Evolutionary conservation across 2,329 filamentous ascomycete genomes (phyloP).

Genomic region (Tolypocladium amazonense): DNA sequence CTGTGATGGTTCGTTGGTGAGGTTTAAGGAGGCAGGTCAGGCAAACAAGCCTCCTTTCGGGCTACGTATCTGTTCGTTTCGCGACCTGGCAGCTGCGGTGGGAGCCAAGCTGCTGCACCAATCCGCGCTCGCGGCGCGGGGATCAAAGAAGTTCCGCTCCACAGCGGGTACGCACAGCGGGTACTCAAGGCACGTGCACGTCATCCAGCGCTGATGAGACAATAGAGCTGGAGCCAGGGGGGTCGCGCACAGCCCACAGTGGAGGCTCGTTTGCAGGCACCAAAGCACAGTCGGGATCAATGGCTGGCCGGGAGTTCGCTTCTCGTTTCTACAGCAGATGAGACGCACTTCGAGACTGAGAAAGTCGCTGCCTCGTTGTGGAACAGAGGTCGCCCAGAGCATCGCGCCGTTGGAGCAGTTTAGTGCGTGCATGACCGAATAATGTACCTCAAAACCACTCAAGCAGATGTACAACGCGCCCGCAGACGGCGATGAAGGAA

Average conservation of each 20-base stretch:
- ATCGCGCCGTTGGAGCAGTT: not conserved
- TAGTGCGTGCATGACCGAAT: not conserved
- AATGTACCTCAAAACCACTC: no score
- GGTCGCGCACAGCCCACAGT: not conserved
- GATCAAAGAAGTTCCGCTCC: conserved; percentile 4
- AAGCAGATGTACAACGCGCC: no score
- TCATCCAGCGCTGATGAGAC: not conserved
- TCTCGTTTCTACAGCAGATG: not conserved
- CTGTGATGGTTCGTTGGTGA: conserved; percentile 7
- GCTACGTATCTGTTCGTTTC: conserved; percentile 19
- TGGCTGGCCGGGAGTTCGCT: not conserved
- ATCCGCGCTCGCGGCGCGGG: not conserved
- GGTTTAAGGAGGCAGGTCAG: conserved; percentile 8
- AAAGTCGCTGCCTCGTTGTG: no score
- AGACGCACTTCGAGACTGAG: not conserved
- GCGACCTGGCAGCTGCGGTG: conserved; percentile 3
- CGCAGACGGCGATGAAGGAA: no score
- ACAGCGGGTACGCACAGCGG: not conserved
- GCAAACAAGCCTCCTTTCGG: conserved; percentile 15
- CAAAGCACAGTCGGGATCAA: not conserved
- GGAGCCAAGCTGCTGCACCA: conserved; percentile 1
- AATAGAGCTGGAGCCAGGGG: not conserved
- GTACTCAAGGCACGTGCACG: not conserved
- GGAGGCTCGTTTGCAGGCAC: not conserved
- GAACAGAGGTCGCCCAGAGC: not conserved